Percentiles rank a stretch among this genome's conserved stretches.
phyloP scores from a whole-genome alignment of 225 moss, liverwort and hornwort species.

The Asterella californica region DNA sequence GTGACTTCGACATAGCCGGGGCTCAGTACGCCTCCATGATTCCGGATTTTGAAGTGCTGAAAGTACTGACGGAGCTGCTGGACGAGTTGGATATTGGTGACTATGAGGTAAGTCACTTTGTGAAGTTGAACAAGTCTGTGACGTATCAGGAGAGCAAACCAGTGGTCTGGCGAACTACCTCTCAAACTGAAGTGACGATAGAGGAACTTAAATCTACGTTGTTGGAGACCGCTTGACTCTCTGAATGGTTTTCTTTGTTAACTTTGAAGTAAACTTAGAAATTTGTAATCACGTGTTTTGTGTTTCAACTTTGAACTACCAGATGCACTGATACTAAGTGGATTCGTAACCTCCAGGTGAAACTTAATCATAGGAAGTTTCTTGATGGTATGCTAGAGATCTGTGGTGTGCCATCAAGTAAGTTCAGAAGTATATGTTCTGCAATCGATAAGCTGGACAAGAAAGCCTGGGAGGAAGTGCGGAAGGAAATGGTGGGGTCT shows the following conservation, averaged over 20 bases:
- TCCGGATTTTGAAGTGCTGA: conserved; percentile 57
- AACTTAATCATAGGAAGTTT: conserved; percentile 52
- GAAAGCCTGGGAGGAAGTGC: conserved; percentile 46
- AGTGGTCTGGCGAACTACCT: not conserved
- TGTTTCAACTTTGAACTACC: not conserved
- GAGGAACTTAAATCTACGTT: not conserved
- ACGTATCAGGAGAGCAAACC: not conserved
- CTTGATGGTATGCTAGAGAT: conserved; percentile 55
- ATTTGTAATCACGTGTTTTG: too few relatives aligned
- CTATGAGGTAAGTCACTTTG: conserved; percentile 37
- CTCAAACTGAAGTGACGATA: not conserved
- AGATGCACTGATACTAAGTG: not conserved
- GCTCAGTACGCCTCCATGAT: conserved; percentile 38
- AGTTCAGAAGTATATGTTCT: conserved; percentile 54
- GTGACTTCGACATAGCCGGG: conserved; percentile 58
- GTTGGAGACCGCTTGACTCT: not conserved
- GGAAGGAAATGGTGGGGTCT: conserved; percentile 43
- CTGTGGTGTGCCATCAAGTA: conserved; percentile 49
- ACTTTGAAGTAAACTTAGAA: too few relatives aligned
- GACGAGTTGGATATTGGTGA: conserved; percentile 49
- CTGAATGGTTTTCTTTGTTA: not conserved
- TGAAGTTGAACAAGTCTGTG: not conserved
- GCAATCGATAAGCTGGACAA: conserved; percentile 64
- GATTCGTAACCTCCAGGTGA: conserved; percentile 26
- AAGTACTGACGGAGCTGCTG: conserved; percentile 53